Base-by-base conservation (phyloP, 192 early-diverging fungal species). In the Chytriomyces sp. region DNA sequence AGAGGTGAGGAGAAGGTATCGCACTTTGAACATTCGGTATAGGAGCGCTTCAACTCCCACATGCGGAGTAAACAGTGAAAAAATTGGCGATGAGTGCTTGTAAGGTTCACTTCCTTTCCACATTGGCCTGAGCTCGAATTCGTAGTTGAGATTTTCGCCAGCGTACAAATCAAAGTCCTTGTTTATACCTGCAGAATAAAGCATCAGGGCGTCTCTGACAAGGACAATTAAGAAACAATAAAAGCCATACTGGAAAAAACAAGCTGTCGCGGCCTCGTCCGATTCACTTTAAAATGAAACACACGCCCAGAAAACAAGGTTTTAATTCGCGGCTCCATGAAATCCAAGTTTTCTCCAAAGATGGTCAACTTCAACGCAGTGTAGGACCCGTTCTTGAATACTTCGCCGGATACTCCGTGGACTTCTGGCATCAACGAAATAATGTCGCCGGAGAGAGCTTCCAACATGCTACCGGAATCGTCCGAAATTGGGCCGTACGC, bases 331-430 rank as follows among this genome's bases (percentile, higher is more conserved):
- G 53, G 53, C 53, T 57, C 53, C 53, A 57, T 57, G 20, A 57
- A 57, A 20, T 57, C 53, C 53, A 57, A 57, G 20, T 57, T 57
- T 57, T 57, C 53, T 13, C 53, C 53, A 57, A 57, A 57, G 53
- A 57, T 57, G 53, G 53, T 57, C 53, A 57, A 57, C 20, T 57
- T 57, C 20, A 57, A 20, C 20, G 53, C 53, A 1, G 53, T 57
- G 20, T 57, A 57, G 20, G 53, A 57, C 53, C 53, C 53, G 20
- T 57, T 57, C 20, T 57, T 57, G 53, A 57, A 57, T 13, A 57
- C 53, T 20, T 57, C 53, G 53, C 53, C 53, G 53, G 16, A n/a
- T n/a, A 57, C 53, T 20, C 53, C 53, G 16, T 13, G 20, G 2
- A 57, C 53, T 5, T 57, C 53, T 13, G 53, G 53, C 53, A 57